These are phyloP conservation scores for Porcisia deanei DNA, from an alignment of 208 protist genomes.

Conservation along the genomic window DNA sequence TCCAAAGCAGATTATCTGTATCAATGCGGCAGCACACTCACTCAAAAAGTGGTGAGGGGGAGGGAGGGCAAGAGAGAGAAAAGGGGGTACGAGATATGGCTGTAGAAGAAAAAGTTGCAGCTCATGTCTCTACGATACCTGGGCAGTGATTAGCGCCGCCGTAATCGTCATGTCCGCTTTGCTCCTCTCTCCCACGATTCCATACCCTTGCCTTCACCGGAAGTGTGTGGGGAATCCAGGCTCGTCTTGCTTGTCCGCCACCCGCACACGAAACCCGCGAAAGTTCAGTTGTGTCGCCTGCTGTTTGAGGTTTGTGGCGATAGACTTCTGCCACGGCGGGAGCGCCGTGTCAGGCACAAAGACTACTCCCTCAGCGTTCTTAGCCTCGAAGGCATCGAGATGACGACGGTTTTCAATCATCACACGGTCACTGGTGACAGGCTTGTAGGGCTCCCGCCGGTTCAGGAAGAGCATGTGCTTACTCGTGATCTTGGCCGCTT, in stretches of 20 bases:
- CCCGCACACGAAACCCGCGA: slow-evolving; percentile 71
- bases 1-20: background rate
- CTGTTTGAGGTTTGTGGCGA: slow-evolving; percentile 43
- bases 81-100: background rate
- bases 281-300: slow-evolving; percentile 54
- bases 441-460: slow-evolving; percentile 68
- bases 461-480: slow-evolving; percentile 36
- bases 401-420: slow-evolving; percentile 53
- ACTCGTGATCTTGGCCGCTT: slow-evolving; percentile 52
- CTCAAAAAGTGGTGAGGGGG: background rate
- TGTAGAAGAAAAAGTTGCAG: background rate
- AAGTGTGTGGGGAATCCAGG: slow-evolving; percentile 87
- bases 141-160: background rate
- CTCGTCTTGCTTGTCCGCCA: slow-evolving; percentile 77
- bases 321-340: slow-evolving; percentile 72
- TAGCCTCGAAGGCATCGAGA: slow-evolving; percentile 65
- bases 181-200: background rate
- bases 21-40: background rate
- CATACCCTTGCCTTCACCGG: slow-evolving; percentile 31
- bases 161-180: background rate
- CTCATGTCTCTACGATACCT: background rate
- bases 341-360: slow-evolving; percentile 76
- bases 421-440: slow-evolving; percentile 56
- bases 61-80: background rate
- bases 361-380: slow-evolving; percentile 68